Conservation (phyloP, 768 basidiomycete genomes). For the Termitomyces sp. region DNA sequence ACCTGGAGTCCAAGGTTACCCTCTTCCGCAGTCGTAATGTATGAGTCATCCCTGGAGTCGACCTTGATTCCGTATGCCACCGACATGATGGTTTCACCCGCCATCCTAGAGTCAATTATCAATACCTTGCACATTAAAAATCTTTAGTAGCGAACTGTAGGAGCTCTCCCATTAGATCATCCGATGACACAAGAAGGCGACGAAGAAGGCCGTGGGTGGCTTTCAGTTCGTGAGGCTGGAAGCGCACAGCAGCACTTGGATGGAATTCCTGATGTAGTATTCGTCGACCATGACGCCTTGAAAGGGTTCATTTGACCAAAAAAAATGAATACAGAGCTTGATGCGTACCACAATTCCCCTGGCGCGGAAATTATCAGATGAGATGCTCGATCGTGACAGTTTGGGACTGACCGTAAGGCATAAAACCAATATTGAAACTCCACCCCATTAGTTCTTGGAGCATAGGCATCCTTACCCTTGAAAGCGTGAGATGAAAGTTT, state of each 20-base stretch:
- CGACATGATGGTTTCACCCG: conserved; percentile 28
- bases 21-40: conserved; percentile 30
- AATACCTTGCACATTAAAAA: not conserved
- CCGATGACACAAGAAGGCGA: conserved; percentile 20
- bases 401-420: conserved; percentile 17
- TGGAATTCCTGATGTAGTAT: conserved; percentile 25
- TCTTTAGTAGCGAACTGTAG: conserved; percentile 12
- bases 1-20: conserved; percentile 27
- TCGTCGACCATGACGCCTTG: conserved; percentile 25
- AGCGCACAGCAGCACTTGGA: conserved; percentile 16
- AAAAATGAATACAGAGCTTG: no score
- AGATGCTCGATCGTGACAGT: no score
- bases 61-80: conserved; percentile 35
- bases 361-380: not conserved
- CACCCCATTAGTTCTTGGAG: conserved; percentile 24
- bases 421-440: conserved; percentile 17
- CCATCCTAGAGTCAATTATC: conserved; percentile 7
- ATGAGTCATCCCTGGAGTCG: conserved; percentile 31
- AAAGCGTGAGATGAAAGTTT: not conserved
- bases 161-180: conserved; percentile 15
- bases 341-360: conserved; percentile 14
- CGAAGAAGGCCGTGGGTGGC: conserved; percentile 23
- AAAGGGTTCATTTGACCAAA: not conserved
- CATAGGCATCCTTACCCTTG: conserved; percentile 18
- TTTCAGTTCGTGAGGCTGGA: conserved; percentile 21